A percentile compares a stretch with the other conserved stretches of the same genome.
Evolutionary conservation across 179 eudicot species (phyloP).

Genomic region (Sideroxylon spinosum): DNA sequence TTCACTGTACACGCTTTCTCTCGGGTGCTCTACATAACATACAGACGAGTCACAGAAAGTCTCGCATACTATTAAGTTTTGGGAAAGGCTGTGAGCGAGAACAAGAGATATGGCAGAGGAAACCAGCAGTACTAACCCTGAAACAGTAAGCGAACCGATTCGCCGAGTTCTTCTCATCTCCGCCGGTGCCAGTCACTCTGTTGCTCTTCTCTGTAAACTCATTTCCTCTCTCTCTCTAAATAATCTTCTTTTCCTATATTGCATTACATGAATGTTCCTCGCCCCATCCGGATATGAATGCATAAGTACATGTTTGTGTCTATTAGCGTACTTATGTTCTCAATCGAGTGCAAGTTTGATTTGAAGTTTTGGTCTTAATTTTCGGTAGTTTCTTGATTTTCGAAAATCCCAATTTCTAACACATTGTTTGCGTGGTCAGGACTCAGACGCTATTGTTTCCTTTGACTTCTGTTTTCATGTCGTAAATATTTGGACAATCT

Average conservation of each 20-base stretch:
- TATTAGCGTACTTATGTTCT: neutral
- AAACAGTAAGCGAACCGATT: constrained; percentile 15
- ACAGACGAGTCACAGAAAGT: too few species aligned
- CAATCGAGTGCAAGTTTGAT: neutral
- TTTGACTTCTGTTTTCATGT: neutral
- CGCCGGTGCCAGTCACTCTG: constrained; percentile 96
- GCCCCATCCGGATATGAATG: neutral
- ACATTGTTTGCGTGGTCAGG: neutral
- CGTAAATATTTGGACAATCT: neutral
- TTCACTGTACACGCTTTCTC: too few species aligned
- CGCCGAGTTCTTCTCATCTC: constrained; percentile 54
- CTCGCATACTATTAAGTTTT: too few species aligned
- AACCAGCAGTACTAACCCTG: constrained; percentile 4
- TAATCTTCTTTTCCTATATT: neutral
- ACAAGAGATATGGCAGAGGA: constrained; percentile 23
- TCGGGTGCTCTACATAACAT: too few species aligned
- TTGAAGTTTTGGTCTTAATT: neutral
- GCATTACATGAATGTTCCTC: too few species aligned
- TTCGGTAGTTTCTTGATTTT: neutral
- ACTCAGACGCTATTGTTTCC: neutral
- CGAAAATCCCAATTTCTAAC: neutral
- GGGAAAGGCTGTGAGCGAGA: neutral
- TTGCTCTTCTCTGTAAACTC: constrained; percentile 75
- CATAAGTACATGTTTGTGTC: neutral
- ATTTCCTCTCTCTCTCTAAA: neutral